Conservation (phyloP, 306 rosid genomes). For the Prunus kanzakura region DNA sequence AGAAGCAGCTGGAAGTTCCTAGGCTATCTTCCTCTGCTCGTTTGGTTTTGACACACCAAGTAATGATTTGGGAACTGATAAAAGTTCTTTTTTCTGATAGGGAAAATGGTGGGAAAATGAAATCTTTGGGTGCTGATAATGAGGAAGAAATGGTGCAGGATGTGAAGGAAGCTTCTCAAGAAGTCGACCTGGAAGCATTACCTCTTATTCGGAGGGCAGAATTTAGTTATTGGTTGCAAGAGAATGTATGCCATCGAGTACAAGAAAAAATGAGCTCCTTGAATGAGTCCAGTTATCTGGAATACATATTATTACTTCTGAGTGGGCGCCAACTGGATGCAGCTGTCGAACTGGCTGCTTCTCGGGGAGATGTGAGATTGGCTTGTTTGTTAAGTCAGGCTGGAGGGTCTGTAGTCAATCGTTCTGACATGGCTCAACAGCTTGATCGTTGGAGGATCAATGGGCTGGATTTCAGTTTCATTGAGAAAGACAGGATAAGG, state of each 20-base stretch:
- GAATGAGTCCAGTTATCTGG: conserved; percentile 66
- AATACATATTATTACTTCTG: conserved; percentile 66
- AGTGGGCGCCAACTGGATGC: conserved; percentile 85
- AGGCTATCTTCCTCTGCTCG: conserved; percentile 62
- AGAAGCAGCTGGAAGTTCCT: conserved; percentile 72
- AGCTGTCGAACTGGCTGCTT: conserved; percentile 77
- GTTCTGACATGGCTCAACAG: conserved; percentile 71
- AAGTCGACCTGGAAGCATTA: conserved; percentile 77
- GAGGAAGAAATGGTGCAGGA: conserved; percentile 98
- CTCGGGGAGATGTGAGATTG: conserved; percentile 88
- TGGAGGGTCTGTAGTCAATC: conserved; percentile 80
- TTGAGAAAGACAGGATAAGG: conserved; percentile 78
- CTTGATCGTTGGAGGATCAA: conserved; percentile 83
- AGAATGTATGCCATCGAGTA: conserved; percentile 76
- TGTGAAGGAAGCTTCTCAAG: conserved; percentile 53
- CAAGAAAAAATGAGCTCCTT: conserved; percentile 74
- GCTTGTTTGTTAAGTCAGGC: conserved; percentile 91
- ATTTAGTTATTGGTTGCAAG: conserved; percentile 95
- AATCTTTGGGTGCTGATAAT: conserved; percentile 58
- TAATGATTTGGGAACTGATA: conserved; percentile 92
- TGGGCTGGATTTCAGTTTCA: conserved; percentile 84
- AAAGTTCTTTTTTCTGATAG: conserved; percentile 83
- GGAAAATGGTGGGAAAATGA: conserved; percentile 47
- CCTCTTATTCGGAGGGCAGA: conserved; percentile 91
- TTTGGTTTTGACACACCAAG: conserved; percentile 72